Base-by-base conservation (phyloP, 768 basidiomycete species). In the Saitozyma sp. region DNA sequence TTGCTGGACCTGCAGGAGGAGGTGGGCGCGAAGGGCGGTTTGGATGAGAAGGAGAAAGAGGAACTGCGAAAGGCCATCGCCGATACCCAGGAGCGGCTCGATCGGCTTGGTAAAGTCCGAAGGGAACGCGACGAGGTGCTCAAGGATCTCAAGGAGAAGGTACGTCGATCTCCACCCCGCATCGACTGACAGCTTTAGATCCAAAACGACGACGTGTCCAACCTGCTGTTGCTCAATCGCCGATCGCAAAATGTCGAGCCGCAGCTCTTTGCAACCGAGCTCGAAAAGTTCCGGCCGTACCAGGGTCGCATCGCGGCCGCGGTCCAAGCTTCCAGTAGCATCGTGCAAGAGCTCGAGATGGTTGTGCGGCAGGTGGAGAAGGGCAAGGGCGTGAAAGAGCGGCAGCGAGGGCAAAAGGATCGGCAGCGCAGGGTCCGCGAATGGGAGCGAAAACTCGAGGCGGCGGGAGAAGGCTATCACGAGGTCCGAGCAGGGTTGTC, bases 121-220 rank as follows among this genome's bases (percentile, higher is more conserved):
- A 86, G 86, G 61, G 95, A 98, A 81, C 82, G 95, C 54, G 85
- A 85, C 10, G 90, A 94, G 68, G 87, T 92, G 0, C 80, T 98
- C 58, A 93, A 90, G 76, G 96, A 98, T 74, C 82, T 99, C 54
- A 99, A 98, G 78, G 94, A 97, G 50, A 96, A 95, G 86, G 94
- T 92, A 58, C 45, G 45, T 46, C 37, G 69, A 46, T 9, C 9
- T 37, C 37, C 10, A 40, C 10, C 8, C 1, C 17, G 7, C 29
- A 5, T 29, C 8, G 70, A 50, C 58, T 45, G 29, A 45, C 40
- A 57, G 57, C 14, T 20, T 1, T 67, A 98, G 93, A 85, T 96
- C 52, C 96, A 97, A 86, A 83, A 84, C 37, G 96, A 99, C 80
- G 96, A 99, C 67, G 95, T 98, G 37, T 99, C 95, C 0, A 92